These are phyloP conservation scores for Streptanthus diversifolius DNA, from an alignment of 345 rosid species.

Conservation along the genomic window DNA sequence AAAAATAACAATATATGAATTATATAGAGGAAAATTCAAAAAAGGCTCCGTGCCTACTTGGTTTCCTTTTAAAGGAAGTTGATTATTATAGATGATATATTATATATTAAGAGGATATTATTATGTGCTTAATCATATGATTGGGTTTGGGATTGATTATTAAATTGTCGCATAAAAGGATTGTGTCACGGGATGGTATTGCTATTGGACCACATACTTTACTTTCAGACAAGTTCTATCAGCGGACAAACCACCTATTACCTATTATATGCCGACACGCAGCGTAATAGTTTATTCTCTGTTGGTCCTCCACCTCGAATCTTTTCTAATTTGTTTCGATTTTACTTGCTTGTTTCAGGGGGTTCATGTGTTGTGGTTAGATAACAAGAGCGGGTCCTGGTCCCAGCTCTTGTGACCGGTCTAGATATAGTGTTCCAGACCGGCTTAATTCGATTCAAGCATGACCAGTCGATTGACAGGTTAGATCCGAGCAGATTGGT, in stretches of 20 bases:
- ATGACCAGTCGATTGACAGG: background rate
- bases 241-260: background rate
- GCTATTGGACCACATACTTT: slow-evolving; percentile 28
- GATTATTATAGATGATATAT: too few species aligned
- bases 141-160: background rate
- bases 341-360: background rate
- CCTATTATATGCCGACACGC: slow-evolving; percentile 2
- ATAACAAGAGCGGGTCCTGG: background rate
- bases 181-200: slow-evolving; percentile 21
- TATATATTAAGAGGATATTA: background rate
- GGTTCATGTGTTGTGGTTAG: background rate
- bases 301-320: background rate
- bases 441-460: background rate
- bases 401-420: background rate
- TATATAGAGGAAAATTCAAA: background rate
- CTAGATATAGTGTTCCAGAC: background rate
- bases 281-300: background rate
- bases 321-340: background rate
- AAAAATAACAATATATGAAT: background rate
- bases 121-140: background rate
- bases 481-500: background rate
- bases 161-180: background rate
- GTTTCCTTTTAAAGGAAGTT: too few species aligned
- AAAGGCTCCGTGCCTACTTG: background rate
- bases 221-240: slow-evolving; percentile 1